phyloP scores from a whole-genome alignment of 2,329 filamentous ascomycete species.

The Colletotrichum lindemuthianum region DNA sequence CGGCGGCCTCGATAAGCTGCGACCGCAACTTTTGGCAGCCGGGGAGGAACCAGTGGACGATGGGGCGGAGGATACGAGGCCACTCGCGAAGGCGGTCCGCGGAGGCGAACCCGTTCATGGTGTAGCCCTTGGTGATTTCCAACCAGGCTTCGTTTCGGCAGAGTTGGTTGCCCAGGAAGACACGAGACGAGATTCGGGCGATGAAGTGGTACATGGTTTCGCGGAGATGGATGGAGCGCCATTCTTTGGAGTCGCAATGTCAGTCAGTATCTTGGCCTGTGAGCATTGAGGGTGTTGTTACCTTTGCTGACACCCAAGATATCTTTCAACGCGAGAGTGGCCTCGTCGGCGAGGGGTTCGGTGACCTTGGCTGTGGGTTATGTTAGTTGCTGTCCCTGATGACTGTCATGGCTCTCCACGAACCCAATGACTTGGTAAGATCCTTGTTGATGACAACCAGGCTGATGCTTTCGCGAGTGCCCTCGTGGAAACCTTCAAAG shows the following conservation, averaged over 20 bases:
- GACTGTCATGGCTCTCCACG: not conserved
- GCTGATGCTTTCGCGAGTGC: conserved; percentile 7
- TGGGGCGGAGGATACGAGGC: conserved; percentile 50
- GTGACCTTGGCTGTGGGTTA: conserved; percentile 19
- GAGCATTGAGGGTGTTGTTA: not conserved
- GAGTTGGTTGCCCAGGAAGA: conserved; percentile 57
- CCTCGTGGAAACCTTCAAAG: conserved; percentile 17
- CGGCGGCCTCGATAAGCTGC: conserved; percentile 48
- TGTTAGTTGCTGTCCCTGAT: not conserved
- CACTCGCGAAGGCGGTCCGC: conserved; percentile 51
- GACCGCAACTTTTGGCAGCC: conserved; percentile 48
- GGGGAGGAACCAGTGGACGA: conserved; percentile 57
- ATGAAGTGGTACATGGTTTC: conserved; percentile 45
- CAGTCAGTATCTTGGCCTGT: accelerated
- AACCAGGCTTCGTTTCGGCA: conserved; percentile 60
- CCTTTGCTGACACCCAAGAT: conserved; percentile 8
- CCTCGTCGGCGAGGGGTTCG: conserved; percentile 21
- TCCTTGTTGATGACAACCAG: conserved; percentile 22
- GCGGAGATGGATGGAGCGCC: conserved; percentile 23
- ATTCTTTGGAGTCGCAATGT: conserved; percentile 40
- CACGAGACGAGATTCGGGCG: conserved; percentile 58
- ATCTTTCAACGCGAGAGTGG: conserved; percentile 4
- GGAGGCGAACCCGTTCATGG: conserved; percentile 49
- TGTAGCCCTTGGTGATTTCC: conserved; percentile 54
- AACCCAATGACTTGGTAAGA: conserved; percentile 20